phyloP scores from a whole-genome alignment of 164 flowering plant genomes.

The Santalum album region DNA sequence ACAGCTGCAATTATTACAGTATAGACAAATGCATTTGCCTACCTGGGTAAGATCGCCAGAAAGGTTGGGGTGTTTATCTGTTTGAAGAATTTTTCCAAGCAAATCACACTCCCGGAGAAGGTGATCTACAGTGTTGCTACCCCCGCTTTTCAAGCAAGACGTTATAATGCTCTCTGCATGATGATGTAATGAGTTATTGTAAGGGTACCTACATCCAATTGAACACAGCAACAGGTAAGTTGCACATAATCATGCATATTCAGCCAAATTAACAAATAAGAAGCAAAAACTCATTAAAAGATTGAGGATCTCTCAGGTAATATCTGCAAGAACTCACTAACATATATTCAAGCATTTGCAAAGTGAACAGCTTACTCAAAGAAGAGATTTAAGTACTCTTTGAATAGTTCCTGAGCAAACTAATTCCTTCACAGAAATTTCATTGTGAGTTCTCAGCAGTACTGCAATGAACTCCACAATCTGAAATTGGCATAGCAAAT shows the following conservation, averaged over 20 bases:
- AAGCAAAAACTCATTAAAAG: neutral
- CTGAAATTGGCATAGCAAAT: constrained; percentile 26
- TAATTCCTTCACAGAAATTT: constrained; percentile 69
- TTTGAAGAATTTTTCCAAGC: constrained; percentile 51
- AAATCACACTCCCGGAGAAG: constrained; percentile 68
- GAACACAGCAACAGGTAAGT: neutral
- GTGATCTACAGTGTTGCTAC: constrained; percentile 45
- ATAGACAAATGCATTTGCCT: constrained; percentile 25
- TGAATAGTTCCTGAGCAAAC: constrained; percentile 63
- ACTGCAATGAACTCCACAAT: constrained; percentile 84
- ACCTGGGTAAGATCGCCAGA: constrained; percentile 24
- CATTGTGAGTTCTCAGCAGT: constrained; percentile 56
- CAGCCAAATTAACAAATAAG: neutral
- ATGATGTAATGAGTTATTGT: constrained; percentile 84
- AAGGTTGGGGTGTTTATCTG: constrained; percentile 48
- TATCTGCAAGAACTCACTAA: no score
- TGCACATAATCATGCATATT: neutral
- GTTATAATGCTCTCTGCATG: constrained; percentile 78
- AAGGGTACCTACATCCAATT: constrained; percentile 70
- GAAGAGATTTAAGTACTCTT: constrained; percentile 63
- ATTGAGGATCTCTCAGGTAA: no score
- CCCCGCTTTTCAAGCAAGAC: constrained; percentile 86
- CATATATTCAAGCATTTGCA: neutral
- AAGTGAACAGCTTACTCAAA: constrained; percentile 55
- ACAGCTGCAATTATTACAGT: neutral